A percentile compares a stretch with the other conserved stretches of the same genome.
phyloP scores from a whole-genome alignment of 2,329 filamentous ascomycete genomes.

The Rhynchosporium graminicola region DNA sequence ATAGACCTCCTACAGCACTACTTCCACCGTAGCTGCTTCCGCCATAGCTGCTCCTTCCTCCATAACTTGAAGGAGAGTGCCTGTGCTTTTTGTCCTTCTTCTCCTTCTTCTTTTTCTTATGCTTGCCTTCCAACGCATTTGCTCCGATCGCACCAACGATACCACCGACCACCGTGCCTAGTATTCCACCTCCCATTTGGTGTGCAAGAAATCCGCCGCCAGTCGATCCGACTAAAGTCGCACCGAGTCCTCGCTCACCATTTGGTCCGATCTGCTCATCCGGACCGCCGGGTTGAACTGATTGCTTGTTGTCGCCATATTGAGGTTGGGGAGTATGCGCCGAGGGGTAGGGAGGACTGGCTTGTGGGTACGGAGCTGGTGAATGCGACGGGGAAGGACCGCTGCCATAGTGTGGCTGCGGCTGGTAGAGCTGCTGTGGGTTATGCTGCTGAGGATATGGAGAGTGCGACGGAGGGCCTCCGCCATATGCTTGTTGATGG shows the following conservation, averaged over 20 bases:
- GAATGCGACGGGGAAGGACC: constrained; percentile 30
- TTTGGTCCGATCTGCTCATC: constrained; percentile 37
- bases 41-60: constrained; percentile 19
- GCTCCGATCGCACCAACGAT: constrained; percentile 57
- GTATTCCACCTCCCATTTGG: constrained; percentile 54
- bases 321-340: constrained; percentile 23
- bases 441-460: constrained; percentile 22
- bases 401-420: constrained; percentile 34
- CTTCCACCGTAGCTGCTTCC: constrained; percentile 1
- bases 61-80: constrained; percentile 10
- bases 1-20: constrained; percentile 28
- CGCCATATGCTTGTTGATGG: constrained; percentile 24
- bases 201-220: constrained; percentile 56
- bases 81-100: constrained; percentile 36
- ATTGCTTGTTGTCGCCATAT: constrained; percentile 25
- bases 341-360: constrained; percentile 6
- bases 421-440: constrained; percentile 29
- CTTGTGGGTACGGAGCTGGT: constrained; percentile 22
- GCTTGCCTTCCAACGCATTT: constrained; percentile 51
- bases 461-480: constrained; percentile 22
- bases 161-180: constrained; percentile 54
- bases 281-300: constrained; percentile 25
- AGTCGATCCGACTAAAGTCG: constrained; percentile 53
- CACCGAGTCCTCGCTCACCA: constrained; percentile 57
- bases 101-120: constrained; percentile 43